These are phyloP conservation scores for Chloranthus sessilifolius DNA, from an alignment of 164 flowering plant species.

Conservation along the genomic window DNA sequence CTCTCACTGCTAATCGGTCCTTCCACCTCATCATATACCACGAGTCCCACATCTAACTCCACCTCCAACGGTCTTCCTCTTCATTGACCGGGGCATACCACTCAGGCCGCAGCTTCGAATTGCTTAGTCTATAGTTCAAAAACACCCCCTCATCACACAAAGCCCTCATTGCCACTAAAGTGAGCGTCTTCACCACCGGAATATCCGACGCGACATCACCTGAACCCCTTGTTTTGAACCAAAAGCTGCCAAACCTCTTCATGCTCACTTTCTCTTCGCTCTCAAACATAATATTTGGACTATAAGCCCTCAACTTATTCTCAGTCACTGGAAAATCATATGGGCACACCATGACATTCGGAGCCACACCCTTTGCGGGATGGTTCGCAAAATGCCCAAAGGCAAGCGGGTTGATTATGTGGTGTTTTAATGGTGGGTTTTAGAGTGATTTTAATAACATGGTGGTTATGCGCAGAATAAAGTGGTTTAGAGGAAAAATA, in stretches of 20 bases:
- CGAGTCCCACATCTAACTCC: too few relatives aligned
- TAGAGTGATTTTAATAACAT: too few relatives aligned
- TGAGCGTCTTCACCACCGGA: constrained; percentile 57
- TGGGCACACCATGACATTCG: constrained; percentile 93
- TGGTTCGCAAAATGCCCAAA: constrained; percentile 87
- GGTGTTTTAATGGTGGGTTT: too few relatives aligned
- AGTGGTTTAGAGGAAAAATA: too few relatives aligned
- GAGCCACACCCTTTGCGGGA: constrained; percentile 58
- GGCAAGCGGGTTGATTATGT: constrained; percentile 80
- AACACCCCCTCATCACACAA: constrained; percentile 69
- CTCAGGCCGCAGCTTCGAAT: constrained; percentile 52
- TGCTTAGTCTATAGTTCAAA: constrained; percentile 76
- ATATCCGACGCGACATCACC: constrained; percentile 21
- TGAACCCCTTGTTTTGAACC: constrained; percentile 55
- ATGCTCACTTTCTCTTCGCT: constrained; percentile 55
- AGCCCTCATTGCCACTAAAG: constrained; percentile 62
- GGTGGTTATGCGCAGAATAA: too few relatives aligned
- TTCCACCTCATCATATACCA: too few relatives aligned
- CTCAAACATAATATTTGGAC: constrained; percentile 69
- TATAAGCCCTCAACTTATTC: constrained; percentile 51
- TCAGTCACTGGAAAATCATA: constrained; percentile 80
- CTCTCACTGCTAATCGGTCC: too few relatives aligned
- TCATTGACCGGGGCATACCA: constrained; percentile 83
- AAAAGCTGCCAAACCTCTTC: constrained; percentile 76
- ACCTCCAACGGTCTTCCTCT: constrained; percentile 75